These are phyloP conservation scores for Leishmania gerbilli DNA, from an alignment of 208 protist species.

Conservation along the genomic window DNA sequence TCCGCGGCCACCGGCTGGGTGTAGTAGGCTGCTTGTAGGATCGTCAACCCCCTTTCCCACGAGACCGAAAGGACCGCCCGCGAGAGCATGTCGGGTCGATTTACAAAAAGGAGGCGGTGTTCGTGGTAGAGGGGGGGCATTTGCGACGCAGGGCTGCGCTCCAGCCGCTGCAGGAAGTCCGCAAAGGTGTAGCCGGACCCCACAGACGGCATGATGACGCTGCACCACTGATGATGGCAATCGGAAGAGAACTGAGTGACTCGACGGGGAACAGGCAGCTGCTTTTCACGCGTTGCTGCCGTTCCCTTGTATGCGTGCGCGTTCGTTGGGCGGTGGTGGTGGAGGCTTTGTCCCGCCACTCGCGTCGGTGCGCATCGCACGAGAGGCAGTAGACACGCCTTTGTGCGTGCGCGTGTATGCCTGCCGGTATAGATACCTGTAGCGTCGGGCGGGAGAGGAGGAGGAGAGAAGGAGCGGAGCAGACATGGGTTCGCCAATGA, in stretches of 20 bases:
- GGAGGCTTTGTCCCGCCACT: background rate
- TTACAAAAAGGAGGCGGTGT: slow-evolving; percentile 70
- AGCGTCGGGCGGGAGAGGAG: too few species aligned
- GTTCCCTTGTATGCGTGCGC: background rate
- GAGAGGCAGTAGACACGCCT: background rate
- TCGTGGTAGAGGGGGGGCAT: slow-evolving; percentile 83
- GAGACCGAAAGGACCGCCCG: slow-evolving; percentile 55
- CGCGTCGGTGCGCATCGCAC: background rate
- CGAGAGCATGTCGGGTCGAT: slow-evolving; percentile 79
- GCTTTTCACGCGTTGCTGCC: background rate
- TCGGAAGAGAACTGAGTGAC: background rate
- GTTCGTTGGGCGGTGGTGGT: background rate
- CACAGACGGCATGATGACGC: slow-evolving; percentile 47
- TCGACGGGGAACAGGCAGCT: background rate
- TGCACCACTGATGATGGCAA: background rate
- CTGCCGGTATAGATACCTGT: background rate
- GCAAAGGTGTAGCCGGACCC: slow-evolving; percentile 76
- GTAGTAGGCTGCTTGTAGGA: slow-evolving; percentile 80
- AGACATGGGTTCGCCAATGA: background rate
- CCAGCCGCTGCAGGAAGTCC: slow-evolving; percentile 81
- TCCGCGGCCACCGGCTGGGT: slow-evolving; percentile 55
- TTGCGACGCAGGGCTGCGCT: slow-evolving; percentile 72
- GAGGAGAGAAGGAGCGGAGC: background rate
- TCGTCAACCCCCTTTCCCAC: slow-evolving; percentile 67
- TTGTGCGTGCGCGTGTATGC: slow-evolving; percentile 4